Evolutionary conservation across 805 yeast genomes (phyloP).

Genomic region (Candida ovalis): DNA sequence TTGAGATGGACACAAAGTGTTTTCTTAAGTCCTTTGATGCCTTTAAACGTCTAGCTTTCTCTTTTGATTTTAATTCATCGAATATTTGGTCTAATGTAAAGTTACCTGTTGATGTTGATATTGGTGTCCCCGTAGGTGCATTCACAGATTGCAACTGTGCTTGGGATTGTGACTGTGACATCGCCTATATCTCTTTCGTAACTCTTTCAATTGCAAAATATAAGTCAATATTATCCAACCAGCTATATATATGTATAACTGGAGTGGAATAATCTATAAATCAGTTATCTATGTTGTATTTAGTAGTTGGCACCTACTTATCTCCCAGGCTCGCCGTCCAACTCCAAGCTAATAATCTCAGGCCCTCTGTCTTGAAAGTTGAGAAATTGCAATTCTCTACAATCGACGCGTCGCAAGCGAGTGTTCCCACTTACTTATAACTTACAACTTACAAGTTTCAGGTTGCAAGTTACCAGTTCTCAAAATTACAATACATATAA

Average conservation of each 20-base stretch:
- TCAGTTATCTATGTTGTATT: neutral
- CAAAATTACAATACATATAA: no score
- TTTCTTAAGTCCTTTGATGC: slow-evolving; percentile 72
- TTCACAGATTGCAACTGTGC: slow-evolving; percentile 5
- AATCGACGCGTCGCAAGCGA: neutral
- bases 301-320: neutral
- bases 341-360: neutral
- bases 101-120: slow-evolving; percentile 33
- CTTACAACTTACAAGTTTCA: no score
- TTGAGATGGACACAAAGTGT: slow-evolving; percentile 66
- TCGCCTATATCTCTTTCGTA: no score
- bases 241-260: no score
- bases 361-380: neutral
- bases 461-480: no score
- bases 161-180: slow-evolving; percentile 14
- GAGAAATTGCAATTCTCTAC: no score
- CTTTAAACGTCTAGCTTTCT: slow-evolving; percentile 39
- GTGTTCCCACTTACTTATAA: neutral
- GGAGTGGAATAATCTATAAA: no score
- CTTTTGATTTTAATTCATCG: slow-evolving; percentile 42
- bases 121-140: slow-evolving; percentile 1
- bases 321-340: neutral
- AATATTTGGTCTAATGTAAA: slow-evolving; percentile 51
- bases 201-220: no score
- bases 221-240: neutral